Evolutionary conservation across 106 monocot genomes (phyloP).

Genomic region (Dioscorea dumetorum): DNA sequence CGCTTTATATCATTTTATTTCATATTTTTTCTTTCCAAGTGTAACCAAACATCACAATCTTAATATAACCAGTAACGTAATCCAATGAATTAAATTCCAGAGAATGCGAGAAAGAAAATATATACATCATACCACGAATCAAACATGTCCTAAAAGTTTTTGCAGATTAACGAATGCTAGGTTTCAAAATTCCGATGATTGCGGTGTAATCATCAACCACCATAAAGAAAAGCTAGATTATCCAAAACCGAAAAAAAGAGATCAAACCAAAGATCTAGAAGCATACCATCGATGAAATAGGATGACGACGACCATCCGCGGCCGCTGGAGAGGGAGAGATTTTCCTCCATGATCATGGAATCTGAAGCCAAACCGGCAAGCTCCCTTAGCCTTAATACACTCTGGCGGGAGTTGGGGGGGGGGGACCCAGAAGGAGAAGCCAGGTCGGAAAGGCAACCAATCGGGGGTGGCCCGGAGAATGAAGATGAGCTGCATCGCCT

Average conservation of each 20-base stretch:
- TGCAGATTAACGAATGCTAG: not conserved
- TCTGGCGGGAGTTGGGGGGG: not conserved
- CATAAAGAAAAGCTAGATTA: not conserved
- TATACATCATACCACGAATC: not conserved
- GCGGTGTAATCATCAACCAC: not conserved
- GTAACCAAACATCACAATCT: not conserved
- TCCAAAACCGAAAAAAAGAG: not conserved
- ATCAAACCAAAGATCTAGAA: not conserved
- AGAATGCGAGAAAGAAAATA: not conserved
- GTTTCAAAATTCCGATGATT: not conserved
- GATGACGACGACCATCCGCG: constrained; percentile 7
- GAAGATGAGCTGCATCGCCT: constrained; percentile 3
- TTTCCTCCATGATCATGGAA: not conserved
- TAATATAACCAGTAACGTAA: not conserved
- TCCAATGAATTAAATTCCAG: not conserved
- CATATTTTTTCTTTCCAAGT: no score
- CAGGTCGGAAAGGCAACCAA: constrained; percentile 25
- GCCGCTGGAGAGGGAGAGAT: not conserved
- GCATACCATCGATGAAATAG: constrained; percentile 6
- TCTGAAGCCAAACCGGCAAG: not conserved
- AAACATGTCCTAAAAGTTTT: not conserved
- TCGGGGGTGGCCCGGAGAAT: constrained; percentile 12
- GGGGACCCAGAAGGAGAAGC: constrained; percentile 19
- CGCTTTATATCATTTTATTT: no score
- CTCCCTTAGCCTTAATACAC: not conserved